Conservation (phyloP, 2,329 filamentous ascomycete species). For the Claviceps sp. region DNA sequence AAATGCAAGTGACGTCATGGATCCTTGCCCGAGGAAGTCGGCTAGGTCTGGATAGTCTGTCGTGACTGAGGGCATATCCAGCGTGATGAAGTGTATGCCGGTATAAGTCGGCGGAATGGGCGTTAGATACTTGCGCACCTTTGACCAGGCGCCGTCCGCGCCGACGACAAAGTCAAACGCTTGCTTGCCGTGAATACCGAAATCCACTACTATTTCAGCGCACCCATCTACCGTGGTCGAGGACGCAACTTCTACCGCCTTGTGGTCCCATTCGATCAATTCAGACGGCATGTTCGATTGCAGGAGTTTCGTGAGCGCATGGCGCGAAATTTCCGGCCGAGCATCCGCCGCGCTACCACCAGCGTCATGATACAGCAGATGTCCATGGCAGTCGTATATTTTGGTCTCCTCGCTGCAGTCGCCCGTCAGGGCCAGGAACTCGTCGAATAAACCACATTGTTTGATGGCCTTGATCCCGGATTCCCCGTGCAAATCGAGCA, state of each 20-base stretch:
- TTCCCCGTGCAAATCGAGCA: constrained; percentile 34
- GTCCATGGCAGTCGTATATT: constrained; percentile 15
- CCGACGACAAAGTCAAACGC: constrained; percentile 9
- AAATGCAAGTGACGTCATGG: background rate
- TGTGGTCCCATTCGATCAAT: background rate
- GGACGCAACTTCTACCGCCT: background rate
- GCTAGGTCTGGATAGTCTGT: background rate
- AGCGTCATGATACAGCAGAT: constrained; percentile 8
- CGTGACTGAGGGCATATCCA: background rate
- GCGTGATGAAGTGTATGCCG: background rate
- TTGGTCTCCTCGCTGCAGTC: constrained; percentile 9
- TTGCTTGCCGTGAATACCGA: constrained; percentile 9
- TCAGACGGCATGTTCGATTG: background rate
- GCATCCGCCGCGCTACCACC: background rate
- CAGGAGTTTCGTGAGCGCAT: background rate
- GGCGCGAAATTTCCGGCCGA: background rate
- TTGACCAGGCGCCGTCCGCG: constrained; percentile 7
- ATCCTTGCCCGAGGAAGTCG: background rate
- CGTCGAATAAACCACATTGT: constrained; percentile 28
- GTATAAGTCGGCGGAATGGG: background rate
- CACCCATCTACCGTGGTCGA: constrained; percentile 10
- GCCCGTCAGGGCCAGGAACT: constrained; percentile 27
- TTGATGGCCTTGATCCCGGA: constrained; percentile 31
- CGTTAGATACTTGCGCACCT: background rate
- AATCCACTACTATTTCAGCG: constrained; percentile 10